phyloP scores from a whole-genome alignment of 176 grass and related monocot genomes.

The Triticum dicoccoides region DNA sequence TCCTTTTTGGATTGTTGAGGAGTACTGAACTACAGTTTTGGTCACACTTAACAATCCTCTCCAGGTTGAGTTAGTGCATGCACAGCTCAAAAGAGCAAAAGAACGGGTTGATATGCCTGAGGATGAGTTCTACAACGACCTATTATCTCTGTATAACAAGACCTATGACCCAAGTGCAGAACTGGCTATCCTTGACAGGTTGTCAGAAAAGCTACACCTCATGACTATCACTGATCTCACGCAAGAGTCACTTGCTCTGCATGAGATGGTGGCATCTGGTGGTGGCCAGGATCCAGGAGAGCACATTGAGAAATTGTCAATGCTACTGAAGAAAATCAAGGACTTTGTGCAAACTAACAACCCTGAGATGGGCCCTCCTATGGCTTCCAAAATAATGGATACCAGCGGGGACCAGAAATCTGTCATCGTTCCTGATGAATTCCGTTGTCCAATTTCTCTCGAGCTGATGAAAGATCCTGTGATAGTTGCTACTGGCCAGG shows the following conservation, averaged over 20 bases:
- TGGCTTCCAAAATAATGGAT: conserved; percentile 36
- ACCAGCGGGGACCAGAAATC: conserved; percentile 23
- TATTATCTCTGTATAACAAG: conserved; percentile 69
- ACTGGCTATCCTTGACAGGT: conserved; percentile 44
- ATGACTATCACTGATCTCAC: conserved; percentile 81
- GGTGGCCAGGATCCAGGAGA: conserved; percentile 81
- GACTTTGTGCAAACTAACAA: conserved; percentile 89
- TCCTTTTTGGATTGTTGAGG: not conserved
- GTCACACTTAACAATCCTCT: conserved; percentile 17
- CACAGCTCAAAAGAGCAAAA: conserved; percentile 88
- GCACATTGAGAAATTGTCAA: conserved; percentile 88
- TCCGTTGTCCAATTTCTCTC: conserved; percentile 89
- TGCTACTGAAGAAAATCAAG: conserved; percentile 96
- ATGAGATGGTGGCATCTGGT: conserved; percentile 82
- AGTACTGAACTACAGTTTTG: conserved; percentile 9
- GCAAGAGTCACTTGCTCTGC: conserved; percentile 90
- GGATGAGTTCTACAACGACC: conserved; percentile 59
- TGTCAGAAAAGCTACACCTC: conserved; percentile 69
- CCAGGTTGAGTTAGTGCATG: conserved; percentile 86
- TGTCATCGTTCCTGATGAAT: conserved; percentile 72
- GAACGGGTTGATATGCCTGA: conserved; percentile 51
- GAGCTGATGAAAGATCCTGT: conserved; percentile 96
- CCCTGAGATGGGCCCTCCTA: conserved; percentile 67
- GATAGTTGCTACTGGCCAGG: conserved; percentile 73
- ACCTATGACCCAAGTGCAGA: conserved; percentile 46